A percentile compares a stretch with the other conserved stretches of the same genome.
Evolutionary conservation across 2,329 filamentous ascomycete genomes (phyloP).

Genomic region (Clarireedia paspali): DNA sequence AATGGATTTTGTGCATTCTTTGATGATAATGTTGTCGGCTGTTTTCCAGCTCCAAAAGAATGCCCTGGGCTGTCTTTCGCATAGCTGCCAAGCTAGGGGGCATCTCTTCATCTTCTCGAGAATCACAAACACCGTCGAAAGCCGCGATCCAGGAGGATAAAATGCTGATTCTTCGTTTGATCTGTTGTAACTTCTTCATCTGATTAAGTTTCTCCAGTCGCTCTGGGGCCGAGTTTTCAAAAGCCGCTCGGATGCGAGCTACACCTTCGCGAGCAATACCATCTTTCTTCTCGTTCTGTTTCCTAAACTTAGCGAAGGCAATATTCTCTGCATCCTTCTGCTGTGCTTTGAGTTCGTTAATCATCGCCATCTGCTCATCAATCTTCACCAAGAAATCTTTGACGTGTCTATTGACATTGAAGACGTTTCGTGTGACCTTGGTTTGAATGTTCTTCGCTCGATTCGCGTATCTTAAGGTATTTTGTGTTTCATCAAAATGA

Average conservation of each 20-base stretch:
- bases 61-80: constrained; percentile 81
- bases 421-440: constrained; percentile 97
- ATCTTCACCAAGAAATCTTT: constrained; percentile 99
- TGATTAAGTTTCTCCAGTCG: constrained; percentile 69
- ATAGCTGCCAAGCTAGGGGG: constrained; percentile 64
- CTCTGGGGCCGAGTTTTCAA: constrained; percentile 70
- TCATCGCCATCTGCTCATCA: constrained; percentile 94
- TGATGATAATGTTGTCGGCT: constrained; percentile 89
- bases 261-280: constrained; percentile 69
- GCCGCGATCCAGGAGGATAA: constrained; percentile 90
- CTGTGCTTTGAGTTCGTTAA: constrained; percentile 89
- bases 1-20: constrained; percentile 68
- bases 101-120: constrained; percentile 61
- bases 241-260: constrained; percentile 70
- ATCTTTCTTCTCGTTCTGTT: constrained; percentile 81
- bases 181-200: constrained; percentile 74
- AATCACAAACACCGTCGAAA: constrained; percentile 76
- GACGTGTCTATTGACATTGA: constrained; percentile 97
- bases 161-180: constrained; percentile 77
- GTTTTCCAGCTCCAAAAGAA: constrained; percentile 80
- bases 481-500: constrained; percentile 97
- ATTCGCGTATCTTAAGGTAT: constrained; percentile 94
- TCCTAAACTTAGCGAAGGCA: constrained; percentile 83
- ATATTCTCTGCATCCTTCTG: constrained; percentile 80
- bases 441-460: constrained; percentile 99